Conservation (phyloP, 1,284 basidiomycete species). For the Sporisorium scitamineum region DNA sequence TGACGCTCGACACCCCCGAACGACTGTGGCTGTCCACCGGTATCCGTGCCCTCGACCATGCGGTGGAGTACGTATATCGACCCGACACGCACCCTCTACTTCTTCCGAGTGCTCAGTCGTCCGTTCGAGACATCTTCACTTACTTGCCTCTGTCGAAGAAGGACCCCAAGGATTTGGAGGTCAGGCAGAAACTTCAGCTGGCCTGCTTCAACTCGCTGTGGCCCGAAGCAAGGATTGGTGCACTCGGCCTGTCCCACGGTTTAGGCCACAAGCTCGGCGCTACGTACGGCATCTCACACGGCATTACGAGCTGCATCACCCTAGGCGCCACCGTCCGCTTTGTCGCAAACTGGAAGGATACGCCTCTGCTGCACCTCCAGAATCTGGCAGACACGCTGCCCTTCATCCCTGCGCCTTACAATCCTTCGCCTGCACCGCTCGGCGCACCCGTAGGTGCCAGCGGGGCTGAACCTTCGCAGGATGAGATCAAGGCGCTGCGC, state of each 20-base stretch:
- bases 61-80: slow-evolving; percentile 80
- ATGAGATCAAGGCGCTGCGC: slow-evolving; percentile 13
- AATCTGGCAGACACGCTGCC: slow-evolving; percentile 53
- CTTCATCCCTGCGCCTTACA: slow-evolving; percentile 55
- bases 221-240: slow-evolving; percentile 75
- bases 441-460: slow-evolving; percentile 1
- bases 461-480: not conserved
- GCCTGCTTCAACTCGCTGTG: slow-evolving; percentile 82
- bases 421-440: slow-evolving; percentile 21
- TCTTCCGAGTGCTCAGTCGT: slow-evolving; percentile 48
- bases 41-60: slow-evolving; percentile 79
- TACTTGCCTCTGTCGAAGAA: slow-evolving; percentile 78
- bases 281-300: slow-evolving; percentile 81
- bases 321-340: slow-evolving; percentile 69
- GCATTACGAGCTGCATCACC: slow-evolving; percentile 84
- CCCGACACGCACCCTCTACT: slow-evolving; percentile 75
- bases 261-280: slow-evolving; percentile 78
- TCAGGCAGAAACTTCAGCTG: slow-evolving; percentile 78
- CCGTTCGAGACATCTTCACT: slow-evolving; percentile 78
- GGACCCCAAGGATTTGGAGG: slow-evolving; percentile 74
- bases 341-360: slow-evolving; percentile 26
- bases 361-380: slow-evolving; percentile 34
- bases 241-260: slow-evolving; percentile 79
- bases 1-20: slow-evolving; percentile 80
- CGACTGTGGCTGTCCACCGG: slow-evolving; percentile 78